Conservation (phyloP, 192 early-diverging fungal species). For the Gonapodya sp. region DNA sequence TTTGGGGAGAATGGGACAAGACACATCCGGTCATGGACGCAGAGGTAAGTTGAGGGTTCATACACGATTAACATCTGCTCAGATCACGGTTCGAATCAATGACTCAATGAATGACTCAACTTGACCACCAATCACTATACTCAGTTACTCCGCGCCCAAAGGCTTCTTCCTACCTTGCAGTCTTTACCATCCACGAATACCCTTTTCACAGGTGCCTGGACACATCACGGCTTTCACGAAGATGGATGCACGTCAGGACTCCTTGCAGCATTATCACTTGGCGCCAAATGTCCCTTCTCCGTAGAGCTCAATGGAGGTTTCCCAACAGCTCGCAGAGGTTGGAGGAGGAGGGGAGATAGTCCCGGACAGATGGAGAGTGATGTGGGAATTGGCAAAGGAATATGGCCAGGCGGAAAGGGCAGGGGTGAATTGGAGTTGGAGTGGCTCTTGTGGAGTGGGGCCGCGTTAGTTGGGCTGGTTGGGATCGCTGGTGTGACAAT, state of each 20-base stretch:
- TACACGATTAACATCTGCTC: not conserved
- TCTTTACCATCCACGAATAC: slow-evolving; percentile 26
- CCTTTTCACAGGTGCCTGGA: slow-evolving; percentile 50
- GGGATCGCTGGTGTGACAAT: not conserved
- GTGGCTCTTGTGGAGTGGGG: not conserved
- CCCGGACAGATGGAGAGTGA: not conserved
- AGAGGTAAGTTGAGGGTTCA: not conserved
- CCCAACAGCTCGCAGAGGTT: slow-evolving; percentile 22
- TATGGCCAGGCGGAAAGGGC: not conserved
- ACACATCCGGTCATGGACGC: slow-evolving; percentile 37
- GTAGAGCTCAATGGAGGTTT: slow-evolving; percentile 37
- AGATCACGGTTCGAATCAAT: too few species aligned
- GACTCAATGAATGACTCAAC: too few species aligned
- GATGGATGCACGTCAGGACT: slow-evolving; percentile 52
- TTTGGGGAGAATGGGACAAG: slow-evolving; percentile 37
- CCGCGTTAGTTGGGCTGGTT: not conserved
- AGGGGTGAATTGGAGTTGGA: not conserved
- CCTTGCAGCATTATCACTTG: slow-evolving; percentile 36
- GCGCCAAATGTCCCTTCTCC: slow-evolving; percentile 39
- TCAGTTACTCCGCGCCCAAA: slow-evolving; percentile 40
- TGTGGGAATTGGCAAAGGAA: not conserved
- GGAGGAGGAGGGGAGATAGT: not conserved
- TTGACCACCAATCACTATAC: too few species aligned
- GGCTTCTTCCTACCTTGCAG: slow-evolving; percentile 32
- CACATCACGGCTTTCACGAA: slow-evolving; percentile 59